Base-by-base conservation (phyloP, 2,329 filamentous ascomycete species). In the Aphanoascus verrucosus region DNA sequence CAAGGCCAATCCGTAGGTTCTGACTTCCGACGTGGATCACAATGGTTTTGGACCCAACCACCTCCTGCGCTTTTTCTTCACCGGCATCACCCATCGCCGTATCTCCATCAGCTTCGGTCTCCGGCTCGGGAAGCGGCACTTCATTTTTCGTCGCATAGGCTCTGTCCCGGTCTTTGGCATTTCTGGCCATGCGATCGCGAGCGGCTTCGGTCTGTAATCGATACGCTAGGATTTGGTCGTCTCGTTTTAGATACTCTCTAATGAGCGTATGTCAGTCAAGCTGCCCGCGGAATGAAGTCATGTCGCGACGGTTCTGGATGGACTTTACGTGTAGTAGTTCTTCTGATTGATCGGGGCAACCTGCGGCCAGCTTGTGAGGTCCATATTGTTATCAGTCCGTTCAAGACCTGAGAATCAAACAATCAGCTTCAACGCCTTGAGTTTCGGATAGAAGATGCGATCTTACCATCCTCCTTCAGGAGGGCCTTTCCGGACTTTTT, bases 341-440 rank as follows among this genome's bases (percentile, higher is more conserved):
- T 98, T 98, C 70, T 98, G 93, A 68, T 98, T 98, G 72, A 98
- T 98, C 63, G 93, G 88, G 42, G 81, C 79, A 55, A 95, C 83
- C 65, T 93, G 85, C 8, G 93, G 91, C 91, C 93, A 98, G 68
- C 80, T 94, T 46, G 89, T 87, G 66, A 93, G 81, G 66, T 90
- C 93, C 85, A 98, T 91, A 72, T 91, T 90, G 80, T 98, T 98
- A 76, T 98, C 93, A 56, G 93, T 97, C 67, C 91, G 82, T 74
- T 94, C 88, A 59, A 98, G 82, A 60, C 93, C 91, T 96, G 67
- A 40, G 19, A 49, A 6, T 20, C 42, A 31, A 48, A 41, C 34
- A 35, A 49, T 45, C 45, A 55, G 54, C 46, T 42, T 52, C 46
- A 44, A 40, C 9, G 32, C 34, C 20, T 40, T 53, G 19, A 12